Base-by-base conservation (phyloP, 441 rosid species). In the Gossypium aridum region DNA sequence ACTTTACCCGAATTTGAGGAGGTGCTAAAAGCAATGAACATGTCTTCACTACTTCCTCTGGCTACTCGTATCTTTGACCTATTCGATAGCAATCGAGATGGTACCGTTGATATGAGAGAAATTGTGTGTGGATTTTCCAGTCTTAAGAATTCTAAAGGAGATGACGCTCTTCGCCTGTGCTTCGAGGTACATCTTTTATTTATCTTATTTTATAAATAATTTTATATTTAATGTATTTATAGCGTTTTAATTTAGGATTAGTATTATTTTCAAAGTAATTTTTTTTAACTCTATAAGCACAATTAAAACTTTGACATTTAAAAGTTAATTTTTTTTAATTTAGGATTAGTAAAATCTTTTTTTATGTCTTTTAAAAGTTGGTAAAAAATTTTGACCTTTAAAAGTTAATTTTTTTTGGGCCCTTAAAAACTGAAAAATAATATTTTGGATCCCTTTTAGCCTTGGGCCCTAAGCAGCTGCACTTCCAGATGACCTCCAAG, bases 31-130 rank as follows among this genome's bases (percentile, higher is more conserved):
- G 96, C 90, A 23, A 89, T 91, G 91, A 86, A 86, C 65, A 91
- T 91, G 96, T 75, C 88, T 0, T 85, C 92, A 10, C 76, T 89
- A 17, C 65, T 89, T 47, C 96, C 92, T 14, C 73, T 91, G 37
- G 93, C 89, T 0, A 80, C 96, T 6, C 86, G 96, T 22, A 87
- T 91, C 75, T 91, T 89, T 28, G 90, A 89, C 74, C 71, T 91
- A 0, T 87, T 91, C 2, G 93, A 91, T 78, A 79, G 89, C 80
- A 91, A 91, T 56, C 87, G 93, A 0, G 93, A 91, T 75, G 91
- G 96, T 62, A 91, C 92, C 0, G 85, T 91, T 16, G 92, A 91
- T 73, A 87, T 87, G 92, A 89, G 93, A 67, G 96, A 89, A 80
- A 86, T 89, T 28, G 84, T 91, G 0, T 87, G 96, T 8, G 96